These are phyloP conservation scores for Carpinus fangiana DNA, from an alignment of 306 rosid genomes.

Conservation along the genomic window DNA sequence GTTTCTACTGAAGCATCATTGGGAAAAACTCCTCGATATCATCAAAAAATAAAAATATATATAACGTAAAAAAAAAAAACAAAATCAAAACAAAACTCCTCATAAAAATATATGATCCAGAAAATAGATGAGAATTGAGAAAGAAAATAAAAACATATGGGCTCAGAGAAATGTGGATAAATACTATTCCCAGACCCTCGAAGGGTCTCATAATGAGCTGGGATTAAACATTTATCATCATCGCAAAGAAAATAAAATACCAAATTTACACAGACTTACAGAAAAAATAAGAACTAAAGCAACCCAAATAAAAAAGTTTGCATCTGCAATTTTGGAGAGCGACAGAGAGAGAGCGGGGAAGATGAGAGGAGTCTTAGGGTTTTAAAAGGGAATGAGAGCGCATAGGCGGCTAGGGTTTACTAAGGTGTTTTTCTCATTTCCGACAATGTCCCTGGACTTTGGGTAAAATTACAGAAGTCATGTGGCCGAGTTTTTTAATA, in stretches of 20 bases:
- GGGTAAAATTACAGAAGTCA: background rate
- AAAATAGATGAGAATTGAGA: background rate
- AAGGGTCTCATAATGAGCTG: conserved; percentile 55
- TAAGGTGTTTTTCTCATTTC: background rate
- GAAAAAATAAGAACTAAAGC: background rate
- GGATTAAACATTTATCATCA: conserved; percentile 50
- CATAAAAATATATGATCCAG: background rate
- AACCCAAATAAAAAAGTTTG: background rate
- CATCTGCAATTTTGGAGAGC: background rate
- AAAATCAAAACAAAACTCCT: background rate
- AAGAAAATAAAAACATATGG: background rate
- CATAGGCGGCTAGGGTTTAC: background rate
- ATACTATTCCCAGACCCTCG: conserved; percentile 43
- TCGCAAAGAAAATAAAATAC: background rate
- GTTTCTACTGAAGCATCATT: conserved; percentile 19
- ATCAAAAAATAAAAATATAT: background rate
- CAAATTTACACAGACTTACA: background rate
- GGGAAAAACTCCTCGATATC: conserved; percentile 3
- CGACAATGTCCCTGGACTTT: background rate
- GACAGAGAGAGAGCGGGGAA: background rate
- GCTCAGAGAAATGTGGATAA: conserved; percentile 44
- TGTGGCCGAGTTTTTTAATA: background rate
- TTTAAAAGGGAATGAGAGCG: background rate
- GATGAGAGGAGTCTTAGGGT: background rate
- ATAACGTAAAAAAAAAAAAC: background rate